phyloP scores from a whole-genome alignment of 2,329 filamentous ascomycete genomes.

The Penicillium sp. region DNA sequence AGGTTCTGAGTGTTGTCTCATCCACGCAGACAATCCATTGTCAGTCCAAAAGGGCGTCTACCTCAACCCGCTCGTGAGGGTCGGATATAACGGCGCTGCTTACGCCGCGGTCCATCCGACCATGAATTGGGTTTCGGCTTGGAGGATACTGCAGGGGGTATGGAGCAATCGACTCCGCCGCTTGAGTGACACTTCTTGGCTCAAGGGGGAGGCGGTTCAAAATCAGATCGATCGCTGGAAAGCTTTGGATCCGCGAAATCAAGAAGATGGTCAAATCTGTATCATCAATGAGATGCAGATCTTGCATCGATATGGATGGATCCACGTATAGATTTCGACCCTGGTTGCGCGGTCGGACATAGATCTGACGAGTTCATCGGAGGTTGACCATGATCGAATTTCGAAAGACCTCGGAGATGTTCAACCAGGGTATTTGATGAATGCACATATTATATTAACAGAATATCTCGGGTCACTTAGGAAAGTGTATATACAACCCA shows the following conservation, averaged over 20 bases:
- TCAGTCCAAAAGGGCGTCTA: constrained; percentile 35
- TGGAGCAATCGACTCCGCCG: constrained; percentile 62
- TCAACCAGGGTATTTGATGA: no score
- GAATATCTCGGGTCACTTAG: no score
- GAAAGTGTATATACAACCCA: no score
- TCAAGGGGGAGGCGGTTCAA: constrained; percentile 31
- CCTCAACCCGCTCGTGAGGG: constrained; percentile 43
- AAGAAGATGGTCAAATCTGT: constrained; percentile 18
- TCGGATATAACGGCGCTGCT: constrained; percentile 36
- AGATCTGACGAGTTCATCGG: no score
- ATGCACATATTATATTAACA: background rate
- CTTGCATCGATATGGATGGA: constrained; percentile 22
- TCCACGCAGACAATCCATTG: constrained; percentile 42
- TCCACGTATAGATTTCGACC: constrained; percentile 13
- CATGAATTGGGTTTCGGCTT: constrained; percentile 50
- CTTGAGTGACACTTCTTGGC: constrained; percentile 41
- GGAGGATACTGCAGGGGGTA: constrained; percentile 54
- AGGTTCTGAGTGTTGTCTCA: constrained; percentile 76
- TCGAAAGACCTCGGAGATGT: no score
- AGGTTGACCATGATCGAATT: no score
- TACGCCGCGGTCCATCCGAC: constrained; percentile 26
- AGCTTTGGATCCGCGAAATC: constrained; percentile 5
- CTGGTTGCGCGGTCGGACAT: no score
- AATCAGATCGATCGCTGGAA: constrained; percentile 42
- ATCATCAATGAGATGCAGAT: constrained; percentile 29